These are phyloP conservation scores for Boeremia exigua DNA, from an alignment of 2,329 filamentous ascomycete genomes.

Conservation along the genomic window DNA sequence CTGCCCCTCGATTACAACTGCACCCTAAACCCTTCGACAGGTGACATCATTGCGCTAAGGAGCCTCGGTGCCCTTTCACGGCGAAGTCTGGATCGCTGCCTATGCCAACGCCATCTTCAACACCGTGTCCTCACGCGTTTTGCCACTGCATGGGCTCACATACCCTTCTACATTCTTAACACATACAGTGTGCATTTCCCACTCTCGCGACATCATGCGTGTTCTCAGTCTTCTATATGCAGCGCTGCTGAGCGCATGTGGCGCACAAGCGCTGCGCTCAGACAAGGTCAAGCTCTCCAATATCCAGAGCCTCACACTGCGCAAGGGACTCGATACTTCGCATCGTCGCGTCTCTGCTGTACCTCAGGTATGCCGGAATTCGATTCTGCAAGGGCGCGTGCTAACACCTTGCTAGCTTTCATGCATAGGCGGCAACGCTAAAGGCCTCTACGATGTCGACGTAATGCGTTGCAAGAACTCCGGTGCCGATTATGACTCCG, in stretches of 20 bases:
- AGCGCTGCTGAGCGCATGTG: constrained; percentile 40
- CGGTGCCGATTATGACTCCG: constrained; percentile 78
- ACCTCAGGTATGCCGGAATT: constrained; percentile 57
- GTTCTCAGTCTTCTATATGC: constrained; percentile 37
- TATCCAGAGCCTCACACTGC: constrained; percentile 81
- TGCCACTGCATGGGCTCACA: constrained; percentile 25
- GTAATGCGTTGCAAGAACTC: constrained; percentile 89
- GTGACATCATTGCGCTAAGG: constrained; percentile 23
- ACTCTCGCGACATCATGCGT: constrained; percentile 34
- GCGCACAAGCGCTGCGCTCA: constrained; percentile 42
- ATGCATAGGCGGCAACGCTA: constrained; percentile 70
- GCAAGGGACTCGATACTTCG: constrained; percentile 69
- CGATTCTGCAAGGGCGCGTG: neutral
- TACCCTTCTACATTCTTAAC: neutral
- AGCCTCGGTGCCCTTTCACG: constrained; percentile 8
- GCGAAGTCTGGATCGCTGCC: constrained; percentile 24
- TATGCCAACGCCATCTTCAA: constrained; percentile 6
- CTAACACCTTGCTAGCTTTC: constrained; percentile 60
- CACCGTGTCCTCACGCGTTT: constrained; percentile 37
- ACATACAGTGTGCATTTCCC: neutral
- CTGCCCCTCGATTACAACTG: constrained; percentile 2
- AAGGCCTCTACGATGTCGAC: constrained; percentile 73
- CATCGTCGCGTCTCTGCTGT: constrained; percentile 77
- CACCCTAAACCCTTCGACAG: constrained; percentile 1
- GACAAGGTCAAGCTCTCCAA: constrained; percentile 66